Evolutionary conservation across 805 yeast species (phyloP), one percentile per base, ranked within the genome.

Genomic region (Candida piceae): DNA sequence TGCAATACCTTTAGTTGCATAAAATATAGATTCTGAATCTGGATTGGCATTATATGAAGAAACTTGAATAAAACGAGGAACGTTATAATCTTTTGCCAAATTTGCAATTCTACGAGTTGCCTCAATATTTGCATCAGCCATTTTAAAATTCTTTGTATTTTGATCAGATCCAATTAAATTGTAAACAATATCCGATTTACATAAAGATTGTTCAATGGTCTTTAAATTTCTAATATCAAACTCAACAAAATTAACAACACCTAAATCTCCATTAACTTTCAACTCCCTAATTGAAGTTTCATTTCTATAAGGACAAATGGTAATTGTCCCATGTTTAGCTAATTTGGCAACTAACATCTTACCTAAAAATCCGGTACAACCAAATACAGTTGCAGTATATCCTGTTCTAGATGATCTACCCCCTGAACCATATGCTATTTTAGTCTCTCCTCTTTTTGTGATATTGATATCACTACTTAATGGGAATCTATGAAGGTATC

Each of bases 381-480:
- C 95, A 55, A 86, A 86, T 3, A 86, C 93, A 1, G 95, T 84
- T 16, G 89, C 95, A 4, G 89, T 84, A 63, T 78, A 84, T 3
- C 95, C 95, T 7, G 90, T 80, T 66, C 94, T 74, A 20, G 94
- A 84, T 4, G 90, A 81, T 40, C 85, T 71, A 21, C 95, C 95
- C 32, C 94, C 93, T 34, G 74, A 64, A 42, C 95, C 95, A 24
- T 70, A 67, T n/a, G 84, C 60, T 30, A 82, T 58, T 48, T 78
- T 70, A 30, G 87, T 81, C 55, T 86, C 84, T 18, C 95, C 95
- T 35, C 72, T 69, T 46, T 77, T 72, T 38, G 90, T 80, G 61
- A 85, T 77, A 57, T 78, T 77, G 52, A 81, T 64, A 61, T 85
- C 93, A 40, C 76, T 68, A 41, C 64, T 66, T 16, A 63, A 44